Conservation (phyloP, 2,329 filamentous ascomycete species). For the Cercospora nicotianae region DNA sequence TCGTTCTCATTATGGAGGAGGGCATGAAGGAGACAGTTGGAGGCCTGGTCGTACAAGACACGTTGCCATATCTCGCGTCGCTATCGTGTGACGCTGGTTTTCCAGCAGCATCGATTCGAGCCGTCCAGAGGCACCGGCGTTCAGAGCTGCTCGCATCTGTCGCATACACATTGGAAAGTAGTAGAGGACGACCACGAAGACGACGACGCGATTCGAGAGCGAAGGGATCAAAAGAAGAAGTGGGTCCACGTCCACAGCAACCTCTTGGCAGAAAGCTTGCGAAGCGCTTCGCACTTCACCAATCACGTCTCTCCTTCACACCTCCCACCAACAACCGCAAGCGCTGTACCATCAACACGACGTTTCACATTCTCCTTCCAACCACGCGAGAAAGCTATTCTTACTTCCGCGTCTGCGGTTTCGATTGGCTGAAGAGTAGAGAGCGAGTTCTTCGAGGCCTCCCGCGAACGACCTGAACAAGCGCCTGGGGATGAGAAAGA, state of each 20-base stretch:
- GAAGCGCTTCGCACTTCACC: conserved; percentile 11
- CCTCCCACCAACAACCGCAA: background rate
- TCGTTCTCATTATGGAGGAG: background rate
- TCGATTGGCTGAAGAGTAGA: background rate
- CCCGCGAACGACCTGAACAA: background rate
- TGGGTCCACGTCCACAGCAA: no score
- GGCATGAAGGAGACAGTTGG: background rate
- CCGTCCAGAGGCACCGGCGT: background rate
- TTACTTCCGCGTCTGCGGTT: no score
- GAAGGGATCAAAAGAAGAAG: background rate
- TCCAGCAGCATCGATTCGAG: background rate
- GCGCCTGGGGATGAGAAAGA: background rate
- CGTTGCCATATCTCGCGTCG: background rate
- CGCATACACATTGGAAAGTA: background rate
- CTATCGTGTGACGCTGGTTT: no score
- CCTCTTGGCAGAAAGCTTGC: background rate
- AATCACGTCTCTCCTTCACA: conserved; percentile 1
- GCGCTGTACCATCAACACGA: background rate
- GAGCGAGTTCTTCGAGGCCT: background rate
- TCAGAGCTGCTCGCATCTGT: background rate
- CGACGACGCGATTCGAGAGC: background rate
- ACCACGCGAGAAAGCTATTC: conserved; percentile 3
- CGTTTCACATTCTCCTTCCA: background rate
- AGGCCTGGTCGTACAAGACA: background rate
- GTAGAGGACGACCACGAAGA: background rate